phyloP scores from a whole-genome alignment of 495 filamentous ascomycete species.

The Penicillium coffeae region DNA sequence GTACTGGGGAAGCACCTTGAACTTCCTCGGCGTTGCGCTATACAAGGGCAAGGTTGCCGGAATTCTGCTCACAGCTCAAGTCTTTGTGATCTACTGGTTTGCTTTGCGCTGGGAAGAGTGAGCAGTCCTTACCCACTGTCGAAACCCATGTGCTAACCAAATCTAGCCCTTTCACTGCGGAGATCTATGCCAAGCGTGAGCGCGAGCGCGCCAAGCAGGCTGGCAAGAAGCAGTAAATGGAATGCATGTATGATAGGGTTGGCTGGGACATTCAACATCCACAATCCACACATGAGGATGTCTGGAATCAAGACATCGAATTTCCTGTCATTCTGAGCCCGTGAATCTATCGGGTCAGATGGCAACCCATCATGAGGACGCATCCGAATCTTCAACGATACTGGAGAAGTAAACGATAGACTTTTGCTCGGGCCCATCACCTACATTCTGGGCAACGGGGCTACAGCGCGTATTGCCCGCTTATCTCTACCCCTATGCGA shows the following conservation, averaged over 20 bases:
- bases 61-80: conserved; percentile 67
- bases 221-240: conserved; percentile 38
- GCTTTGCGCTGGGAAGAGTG: conserved; percentile 88
- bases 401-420: conserved; percentile 25
- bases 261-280: conserved; percentile 37
- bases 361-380: conserved; percentile 13
- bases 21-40: conserved; percentile 86
- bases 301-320: conserved; percentile 6
- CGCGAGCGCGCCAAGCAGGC: conserved; percentile 41
- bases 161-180: conserved; percentile 81
- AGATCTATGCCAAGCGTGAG: conserved; percentile 86
- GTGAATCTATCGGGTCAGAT: not conserved
- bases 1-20: conserved; percentile 93
- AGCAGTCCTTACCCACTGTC: conserved; percentile 17
- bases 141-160: conserved; percentile 14
- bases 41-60: conserved; percentile 88
- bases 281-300: conserved; percentile 18
- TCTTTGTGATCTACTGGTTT: conserved; percentile 74
- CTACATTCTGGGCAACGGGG: not conserved
- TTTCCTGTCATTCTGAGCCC: not conserved
- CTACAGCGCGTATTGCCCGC: not conserved
- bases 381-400: conserved; percentile 30
- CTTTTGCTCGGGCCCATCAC: not conserved
- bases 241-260: conserved; percentile 15
- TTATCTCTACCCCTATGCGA: conserved; percentile 24